These are phyloP conservation scores for Mikania micrantha DNA, from an alignment of 129 eudicot genomes.

Conservation along the genomic window DNA sequence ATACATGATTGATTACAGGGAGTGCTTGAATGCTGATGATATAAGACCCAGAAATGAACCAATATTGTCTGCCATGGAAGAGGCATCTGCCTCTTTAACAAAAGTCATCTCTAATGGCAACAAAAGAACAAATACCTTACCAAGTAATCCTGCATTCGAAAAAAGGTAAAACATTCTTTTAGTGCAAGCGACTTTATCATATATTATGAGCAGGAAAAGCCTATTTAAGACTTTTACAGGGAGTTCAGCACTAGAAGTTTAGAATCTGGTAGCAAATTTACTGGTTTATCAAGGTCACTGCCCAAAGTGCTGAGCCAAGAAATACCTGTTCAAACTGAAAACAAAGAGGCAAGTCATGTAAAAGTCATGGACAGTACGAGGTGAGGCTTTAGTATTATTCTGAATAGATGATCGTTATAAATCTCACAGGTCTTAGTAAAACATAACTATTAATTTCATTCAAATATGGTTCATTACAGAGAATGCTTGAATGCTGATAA, in stretches of 20 bases:
- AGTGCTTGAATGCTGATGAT: not conserved
- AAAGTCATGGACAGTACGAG: conserved; percentile 22
- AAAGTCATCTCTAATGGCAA: conserved; percentile 22
- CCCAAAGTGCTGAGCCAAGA: conserved; percentile 26
- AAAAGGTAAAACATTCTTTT: conserved; percentile 33
- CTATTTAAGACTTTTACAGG: conserved; percentile 22
- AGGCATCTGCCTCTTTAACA: conserved; percentile 6
- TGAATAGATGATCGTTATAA: conserved; percentile 1
- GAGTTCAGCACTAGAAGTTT: conserved; percentile 18
- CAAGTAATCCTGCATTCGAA: conserved; percentile 30
- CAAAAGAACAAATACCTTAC: conserved; percentile 17
- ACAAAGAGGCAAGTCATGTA: conserved; percentile 23
- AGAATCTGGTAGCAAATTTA: conserved; percentile 36
- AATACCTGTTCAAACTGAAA: conserved; percentile 31
- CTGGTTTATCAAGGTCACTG: conserved; percentile 28
- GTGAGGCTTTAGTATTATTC: conserved; percentile 29
- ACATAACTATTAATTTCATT: not conserved
- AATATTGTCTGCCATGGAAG: too few relatives aligned
- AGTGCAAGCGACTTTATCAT: not conserved
- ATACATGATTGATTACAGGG: conserved; percentile 30
- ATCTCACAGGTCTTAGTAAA: not conserved
- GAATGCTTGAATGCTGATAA: conserved; percentile 20
- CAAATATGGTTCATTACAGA: conserved; percentile 27
- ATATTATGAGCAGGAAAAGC: conserved; percentile 7
- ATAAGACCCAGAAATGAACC: too few relatives aligned